Percentiles rank a stretch among this genome's conserved stretches.
Conservation (phyloP, 1,284 basidiomycete species). For the Trichosporon asahii region DNA sequence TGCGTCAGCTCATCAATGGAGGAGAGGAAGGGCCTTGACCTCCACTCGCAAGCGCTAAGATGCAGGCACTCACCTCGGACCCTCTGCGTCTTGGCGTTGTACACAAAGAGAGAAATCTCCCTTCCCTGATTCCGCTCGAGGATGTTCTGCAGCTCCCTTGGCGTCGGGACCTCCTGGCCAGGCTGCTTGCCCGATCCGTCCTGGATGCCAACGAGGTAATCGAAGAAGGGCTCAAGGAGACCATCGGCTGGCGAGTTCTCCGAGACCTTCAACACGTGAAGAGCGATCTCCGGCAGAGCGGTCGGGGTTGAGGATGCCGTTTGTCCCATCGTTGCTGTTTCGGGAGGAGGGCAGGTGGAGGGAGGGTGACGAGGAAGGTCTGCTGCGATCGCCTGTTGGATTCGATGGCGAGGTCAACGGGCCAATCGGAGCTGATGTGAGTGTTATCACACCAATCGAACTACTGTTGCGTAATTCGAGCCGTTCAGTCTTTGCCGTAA, state of each 20-base stretch:
- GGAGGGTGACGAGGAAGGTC: background rate
- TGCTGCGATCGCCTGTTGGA: background rate
- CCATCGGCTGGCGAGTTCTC: constrained; percentile 82
- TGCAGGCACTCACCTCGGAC: constrained; percentile 65
- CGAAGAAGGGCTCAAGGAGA: constrained; percentile 91
- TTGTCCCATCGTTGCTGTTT: constrained; percentile 42
- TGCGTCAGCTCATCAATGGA: background rate
- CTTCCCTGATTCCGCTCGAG: constrained; percentile 84
- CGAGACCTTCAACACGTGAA: constrained; percentile 81
- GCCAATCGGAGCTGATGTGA: background rate
- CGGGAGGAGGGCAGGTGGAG: background rate
- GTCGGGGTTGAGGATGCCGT: constrained; percentile 38
- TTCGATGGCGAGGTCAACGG: background rate
- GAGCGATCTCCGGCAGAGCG: constrained; percentile 55
- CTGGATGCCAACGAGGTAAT: constrained; percentile 91
- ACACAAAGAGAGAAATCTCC: constrained; percentile 73
- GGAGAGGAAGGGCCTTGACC: background rate
- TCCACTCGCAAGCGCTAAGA: background rate
- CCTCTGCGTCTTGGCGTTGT: constrained; percentile 82
- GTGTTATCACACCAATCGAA: background rate
- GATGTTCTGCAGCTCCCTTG: constrained; percentile 69
- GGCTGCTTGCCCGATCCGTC: constrained; percentile 32
- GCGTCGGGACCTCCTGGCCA: constrained; percentile 58
- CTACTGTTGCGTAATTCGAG: background rate
- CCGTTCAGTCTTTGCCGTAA: background rate